A percentile compares a stretch with the other conserved stretches of the same genome.
phyloP scores from a whole-genome alignment of 192 early-diverging fungal genomes.

The Coemansia sp. region DNA sequence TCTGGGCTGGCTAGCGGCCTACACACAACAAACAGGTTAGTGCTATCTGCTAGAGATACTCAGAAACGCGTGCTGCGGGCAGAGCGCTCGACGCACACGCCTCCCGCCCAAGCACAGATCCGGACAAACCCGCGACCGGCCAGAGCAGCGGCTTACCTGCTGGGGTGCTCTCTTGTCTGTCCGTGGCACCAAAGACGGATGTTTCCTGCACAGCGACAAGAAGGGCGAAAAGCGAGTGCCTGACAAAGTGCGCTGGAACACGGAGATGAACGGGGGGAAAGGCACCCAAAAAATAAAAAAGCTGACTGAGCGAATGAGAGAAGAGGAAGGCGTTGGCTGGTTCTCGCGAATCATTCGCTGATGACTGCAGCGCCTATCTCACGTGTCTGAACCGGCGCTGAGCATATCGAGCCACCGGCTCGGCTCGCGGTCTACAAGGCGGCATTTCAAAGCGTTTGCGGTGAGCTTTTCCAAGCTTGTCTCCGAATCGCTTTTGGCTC shows the following conservation, averaged over 20 bases:
- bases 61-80: too few relatives aligned
- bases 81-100: too few relatives aligned
- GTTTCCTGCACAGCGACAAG: too few relatives aligned
- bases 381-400: background rate
- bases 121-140: background rate
- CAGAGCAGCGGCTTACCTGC: background rate
- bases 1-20: too few relatives aligned
- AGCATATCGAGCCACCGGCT: background rate
- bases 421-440: background rate
- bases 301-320: constrained; percentile 10
- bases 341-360: background rate
- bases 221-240: too few relatives aligned
- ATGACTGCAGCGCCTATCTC: background rate
- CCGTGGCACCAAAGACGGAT: background rate
- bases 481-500: background rate
- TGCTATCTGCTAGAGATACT: too few relatives aligned
- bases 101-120: too few relatives aligned
- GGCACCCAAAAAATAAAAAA: background rate
- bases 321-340: constrained; percentile 1
- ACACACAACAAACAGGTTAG: too few relatives aligned
- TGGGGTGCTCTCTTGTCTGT: background rate
- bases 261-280: constrained; percentile 4
- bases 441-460: background rate
- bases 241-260: too few relatives aligned
- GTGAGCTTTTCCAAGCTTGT: too few relatives aligned